Base-by-base conservation (phyloP, 1,284 basidiomycete species). In the Moniliophthora roreri region DNA sequence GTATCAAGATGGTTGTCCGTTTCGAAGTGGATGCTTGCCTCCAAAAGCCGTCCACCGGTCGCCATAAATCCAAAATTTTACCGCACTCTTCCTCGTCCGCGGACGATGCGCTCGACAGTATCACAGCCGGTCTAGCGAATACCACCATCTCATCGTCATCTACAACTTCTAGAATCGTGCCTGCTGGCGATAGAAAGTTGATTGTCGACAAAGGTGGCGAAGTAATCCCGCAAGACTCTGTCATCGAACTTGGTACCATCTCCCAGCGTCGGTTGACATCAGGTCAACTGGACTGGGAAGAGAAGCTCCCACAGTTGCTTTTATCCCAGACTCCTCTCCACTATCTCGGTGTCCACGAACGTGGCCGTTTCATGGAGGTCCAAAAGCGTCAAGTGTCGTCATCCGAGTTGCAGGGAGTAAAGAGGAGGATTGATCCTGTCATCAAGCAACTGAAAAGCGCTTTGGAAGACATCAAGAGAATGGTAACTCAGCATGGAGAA, bases 281-380 rank as follows among this genome's bases (percentile, higher is more conserved):
- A 49, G 51, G 62, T 34, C 47, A 62, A n/a, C 73, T 72, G 58
- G 66, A 77, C 56, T 82, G 77, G 78, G 63, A 62, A 20, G 76
- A 81, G 32, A 62, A 63, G 2, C 81, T 77, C 58, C 73, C 76
- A 0, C 82, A 83, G 57, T 69, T 84, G 3, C 77, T 75, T 65
- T 71, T 85, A 53, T 82, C 81, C 1, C 79, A 83, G 59, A 84
- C 81, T 0, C 69, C 74, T 0, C 70, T 80, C 52, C 74, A 71
- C 54, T 78, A 76, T 63, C 67, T 83, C 35, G 81, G 71, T 0
- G 60, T 78, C 13, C 81, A 84, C 60, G 57, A 72, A 18, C 65
- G 70, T 10, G 81, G 81, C 0, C 62, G 54, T 1, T 84, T 84
- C 63, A 54, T 61, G 3, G 60, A 66, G n/a, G 66, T 82, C 46